These are phyloP conservation scores for Phytopythium litorale DNA, from an alignment of 352 stramenopile genomes.

Conservation along the genomic window DNA sequence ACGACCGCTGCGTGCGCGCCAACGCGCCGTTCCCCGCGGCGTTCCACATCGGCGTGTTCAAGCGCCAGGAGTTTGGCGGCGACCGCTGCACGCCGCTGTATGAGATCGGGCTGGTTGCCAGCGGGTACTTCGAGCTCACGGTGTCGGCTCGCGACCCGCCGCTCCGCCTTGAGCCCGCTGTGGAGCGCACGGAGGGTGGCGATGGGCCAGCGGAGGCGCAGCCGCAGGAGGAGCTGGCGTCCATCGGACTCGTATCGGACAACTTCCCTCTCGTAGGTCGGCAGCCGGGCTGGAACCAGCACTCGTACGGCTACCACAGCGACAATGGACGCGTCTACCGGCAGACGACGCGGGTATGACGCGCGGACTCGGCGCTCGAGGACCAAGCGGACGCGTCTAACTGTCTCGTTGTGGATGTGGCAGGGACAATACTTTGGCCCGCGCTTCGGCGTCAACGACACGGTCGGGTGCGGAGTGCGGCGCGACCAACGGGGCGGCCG, in stretches of 20 bases:
- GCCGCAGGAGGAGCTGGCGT: slow-evolving; percentile 33
- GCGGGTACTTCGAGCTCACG: slow-evolving; percentile 81
- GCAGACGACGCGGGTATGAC: slow-evolving; percentile 35
- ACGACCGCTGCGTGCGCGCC: slow-evolving; percentile 66
- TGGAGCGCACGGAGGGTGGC: background rate
- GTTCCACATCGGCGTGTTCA: slow-evolving; percentile 54
- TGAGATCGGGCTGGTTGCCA: slow-evolving; percentile 44
- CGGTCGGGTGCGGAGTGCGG: slow-evolving; percentile 65
- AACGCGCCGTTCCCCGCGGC: slow-evolving; percentile 65
- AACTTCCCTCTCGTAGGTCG: slow-evolving; percentile 54
- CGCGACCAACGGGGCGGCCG: slow-evolving; percentile 28
- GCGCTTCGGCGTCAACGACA: slow-evolving; percentile 61
- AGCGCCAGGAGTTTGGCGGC: slow-evolving; percentile 11
- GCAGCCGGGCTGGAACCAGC: slow-evolving; percentile 65
- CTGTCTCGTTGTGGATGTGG: background rate
- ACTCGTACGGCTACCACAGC: slow-evolving; percentile 77
- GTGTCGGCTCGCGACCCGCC: slow-evolving; percentile 26
- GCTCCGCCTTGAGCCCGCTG: background rate
- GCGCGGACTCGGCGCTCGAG: background rate
- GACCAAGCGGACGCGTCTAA: background rate
- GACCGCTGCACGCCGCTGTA: slow-evolving; percentile 19
- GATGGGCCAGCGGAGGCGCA: slow-evolving; percentile 3
- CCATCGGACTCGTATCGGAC: slow-evolving; percentile 45
- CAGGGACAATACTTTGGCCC: slow-evolving; percentile 56
- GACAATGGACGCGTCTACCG: slow-evolving; percentile 73